Evolutionary conservation across 306 rosid genomes (phyloP).

Genomic region (Prunus padus): DNA sequence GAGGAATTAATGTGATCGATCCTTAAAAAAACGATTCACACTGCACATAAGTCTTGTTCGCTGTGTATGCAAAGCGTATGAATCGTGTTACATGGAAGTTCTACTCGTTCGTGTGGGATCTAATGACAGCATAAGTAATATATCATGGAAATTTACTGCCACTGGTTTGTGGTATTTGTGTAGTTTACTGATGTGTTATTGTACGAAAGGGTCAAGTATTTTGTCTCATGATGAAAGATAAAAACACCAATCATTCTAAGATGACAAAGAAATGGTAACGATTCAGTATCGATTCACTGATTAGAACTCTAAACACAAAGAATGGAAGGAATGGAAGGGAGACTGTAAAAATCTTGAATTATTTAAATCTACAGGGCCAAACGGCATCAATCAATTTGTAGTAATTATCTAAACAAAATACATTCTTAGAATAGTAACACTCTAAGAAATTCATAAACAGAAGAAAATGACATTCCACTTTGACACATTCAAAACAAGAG

Average conservation of each 20-base stretch:
- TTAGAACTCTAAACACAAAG: background rate
- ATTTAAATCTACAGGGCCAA: conserved; percentile 29
- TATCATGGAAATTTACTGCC: no score
- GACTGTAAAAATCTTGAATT: conserved; percentile 21
- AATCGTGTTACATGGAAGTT: no score
- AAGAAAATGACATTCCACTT: conserved; percentile 11
- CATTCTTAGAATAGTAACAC: conserved; percentile 6
- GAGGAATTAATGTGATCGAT: no score
- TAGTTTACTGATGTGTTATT: no score
- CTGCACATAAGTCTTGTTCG: no score
- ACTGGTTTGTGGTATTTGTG: no score
- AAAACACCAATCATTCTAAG: background rate
- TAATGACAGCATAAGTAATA: no score
- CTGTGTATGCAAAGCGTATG: no score
- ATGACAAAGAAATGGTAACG: background rate
- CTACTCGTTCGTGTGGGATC: no score
- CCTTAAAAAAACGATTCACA: no score
- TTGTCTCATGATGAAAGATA: no score
- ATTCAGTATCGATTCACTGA: conserved; percentile 5
- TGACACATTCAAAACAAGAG: conserved; percentile 8
- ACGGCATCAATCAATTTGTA: conserved; percentile 10
- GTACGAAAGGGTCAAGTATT: no score
- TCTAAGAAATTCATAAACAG: conserved; percentile 25
- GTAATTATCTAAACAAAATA: conserved; percentile 19
- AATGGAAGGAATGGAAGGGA: background rate